These are phyloP conservation scores for Trametes versicolor DNA, from an alignment of 1,284 basidiomycete genomes.

Conservation along the genomic window DNA sequence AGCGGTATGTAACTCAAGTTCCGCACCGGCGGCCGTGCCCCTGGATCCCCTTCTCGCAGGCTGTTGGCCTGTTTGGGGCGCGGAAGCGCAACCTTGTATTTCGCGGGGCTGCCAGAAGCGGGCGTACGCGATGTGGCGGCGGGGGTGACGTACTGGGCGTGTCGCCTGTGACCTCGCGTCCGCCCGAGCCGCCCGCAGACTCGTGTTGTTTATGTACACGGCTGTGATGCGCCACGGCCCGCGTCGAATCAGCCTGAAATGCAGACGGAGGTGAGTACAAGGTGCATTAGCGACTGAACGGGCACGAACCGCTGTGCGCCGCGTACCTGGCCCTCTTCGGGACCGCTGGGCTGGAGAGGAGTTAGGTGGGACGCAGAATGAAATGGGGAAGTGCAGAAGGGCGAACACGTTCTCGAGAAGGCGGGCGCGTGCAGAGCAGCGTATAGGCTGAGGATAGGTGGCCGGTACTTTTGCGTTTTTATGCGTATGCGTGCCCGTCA, in stretches of 20 bases:
- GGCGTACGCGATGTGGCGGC: slow-evolving; percentile 13
- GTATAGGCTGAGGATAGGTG: neutral
- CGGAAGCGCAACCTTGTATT: slow-evolving; percentile 7
- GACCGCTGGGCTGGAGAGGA: slow-evolving; percentile 14
- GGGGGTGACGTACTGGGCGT: slow-evolving; percentile 18
- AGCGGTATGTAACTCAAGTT: slow-evolving; percentile 18
- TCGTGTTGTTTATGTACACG: slow-evolving; percentile 13
- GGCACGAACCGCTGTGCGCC: neutral
- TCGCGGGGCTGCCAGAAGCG: slow-evolving; percentile 5
- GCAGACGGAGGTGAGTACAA: neutral
- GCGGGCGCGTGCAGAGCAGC: neutral
- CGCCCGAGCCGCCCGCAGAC: slow-evolving; percentile 13
- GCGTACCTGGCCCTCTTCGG: slow-evolving; percentile 23
- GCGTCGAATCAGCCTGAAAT: neutral
- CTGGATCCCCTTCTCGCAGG: slow-evolving; percentile 4
- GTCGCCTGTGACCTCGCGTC: neutral
- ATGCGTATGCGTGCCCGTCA: neutral
- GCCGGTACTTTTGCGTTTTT: slow-evolving; percentile 10
- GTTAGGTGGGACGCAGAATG: slow-evolving; percentile 10
- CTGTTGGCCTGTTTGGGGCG: slow-evolving; percentile 1
- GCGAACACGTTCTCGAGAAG: slow-evolving; percentile 15
- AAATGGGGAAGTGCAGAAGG: slow-evolving; percentile 6
- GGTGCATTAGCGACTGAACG: neutral
- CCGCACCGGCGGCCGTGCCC: slow-evolving; percentile 15
- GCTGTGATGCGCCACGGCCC: neutral